These are phyloP conservation scores for Tolypocladium endophyticum DNA, from an alignment of 2,329 filamentous ascomycete genomes.

Conservation along the genomic window DNA sequence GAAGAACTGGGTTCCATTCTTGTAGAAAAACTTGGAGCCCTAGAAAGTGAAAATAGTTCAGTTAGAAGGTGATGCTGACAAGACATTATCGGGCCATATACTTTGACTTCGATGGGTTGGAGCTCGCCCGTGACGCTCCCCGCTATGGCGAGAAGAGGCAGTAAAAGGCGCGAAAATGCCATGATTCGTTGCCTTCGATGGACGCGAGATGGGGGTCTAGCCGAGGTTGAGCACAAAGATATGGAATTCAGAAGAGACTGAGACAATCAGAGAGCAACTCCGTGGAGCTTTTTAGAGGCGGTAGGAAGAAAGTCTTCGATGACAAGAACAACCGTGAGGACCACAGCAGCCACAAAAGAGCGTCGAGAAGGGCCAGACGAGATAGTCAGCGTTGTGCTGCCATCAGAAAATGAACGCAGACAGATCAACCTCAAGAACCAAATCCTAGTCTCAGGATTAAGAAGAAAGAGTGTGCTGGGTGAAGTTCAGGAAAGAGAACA, in stretches of 20 bases:
- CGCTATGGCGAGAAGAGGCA: not conserved
- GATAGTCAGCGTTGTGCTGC: not conserved
- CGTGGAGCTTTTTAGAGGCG: not conserved
- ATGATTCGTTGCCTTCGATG: not conserved
- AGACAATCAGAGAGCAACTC: not conserved
- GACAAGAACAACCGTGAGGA: not conserved
- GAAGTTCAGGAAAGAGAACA: no score
- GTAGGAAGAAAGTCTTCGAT: not conserved
- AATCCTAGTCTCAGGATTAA: not conserved
- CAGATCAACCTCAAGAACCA: not conserved
- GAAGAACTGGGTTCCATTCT: conserved; percentile 59
- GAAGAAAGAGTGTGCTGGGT: not conserved
- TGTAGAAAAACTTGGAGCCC: conserved; percentile 84
- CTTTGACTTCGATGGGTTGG: not conserved
- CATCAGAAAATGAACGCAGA: not conserved
- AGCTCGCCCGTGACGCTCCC: not conserved
- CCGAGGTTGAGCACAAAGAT: not conserved
- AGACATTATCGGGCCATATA: not conserved
- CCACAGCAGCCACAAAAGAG: not conserved
- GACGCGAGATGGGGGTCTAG: not conserved
- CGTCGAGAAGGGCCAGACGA: not conserved
- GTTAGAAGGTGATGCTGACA: not conserved
- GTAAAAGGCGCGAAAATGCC: not conserved
- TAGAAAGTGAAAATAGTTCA: conserved; percentile 18
- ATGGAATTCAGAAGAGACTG: not conserved